These are phyloP conservation scores for Torulaspora delbrueckii DNA, from an alignment of 805 yeast genomes.

Conservation along the genomic window DNA sequence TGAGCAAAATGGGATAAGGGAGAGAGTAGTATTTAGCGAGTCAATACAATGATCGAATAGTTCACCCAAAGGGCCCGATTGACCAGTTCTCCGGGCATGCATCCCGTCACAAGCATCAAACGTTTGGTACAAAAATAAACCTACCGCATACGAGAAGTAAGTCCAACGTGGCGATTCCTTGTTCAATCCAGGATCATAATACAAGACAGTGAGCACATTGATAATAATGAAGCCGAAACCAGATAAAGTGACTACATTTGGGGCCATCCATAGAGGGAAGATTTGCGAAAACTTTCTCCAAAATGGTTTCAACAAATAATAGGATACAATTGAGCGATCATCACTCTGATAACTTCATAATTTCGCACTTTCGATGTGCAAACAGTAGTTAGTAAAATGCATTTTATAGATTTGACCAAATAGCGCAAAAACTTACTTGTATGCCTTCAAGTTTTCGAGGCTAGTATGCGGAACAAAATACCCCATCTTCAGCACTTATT, in stretches of 20 bases:
- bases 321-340: conserved; percentile 75
- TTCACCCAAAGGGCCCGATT: conserved; percentile 91
- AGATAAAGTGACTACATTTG: conserved; percentile 77
- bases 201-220: conserved; percentile 60
- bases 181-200: conserved; percentile 64
- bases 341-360: conserved; percentile 57
- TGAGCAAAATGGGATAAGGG: conserved; percentile 66
- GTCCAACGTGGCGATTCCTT: conserved; percentile 67
- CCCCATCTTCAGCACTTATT: conserved; percentile 45
- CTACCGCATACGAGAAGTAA: conserved; percentile 70
- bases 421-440: conserved; percentile 36
- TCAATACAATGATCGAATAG: conserved; percentile 86
- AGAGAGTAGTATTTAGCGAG: conserved; percentile 73
- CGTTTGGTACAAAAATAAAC: conserved; percentile 86
- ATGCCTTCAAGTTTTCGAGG: conserved; percentile 49
- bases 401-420: background rate
- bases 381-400: conserved; percentile 1
- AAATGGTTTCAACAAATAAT: conserved; percentile 71
- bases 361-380: background rate
- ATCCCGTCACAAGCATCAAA: conserved; percentile 95
- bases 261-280: conserved; percentile 88
- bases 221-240: conserved; percentile 70
- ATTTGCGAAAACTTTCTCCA: conserved; percentile 68
- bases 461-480: conserved; percentile 53
- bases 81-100: conserved; percentile 94